Conservation (phyloP, 306 rosid species). For the Glycyrrhiza uralensis region DNA sequence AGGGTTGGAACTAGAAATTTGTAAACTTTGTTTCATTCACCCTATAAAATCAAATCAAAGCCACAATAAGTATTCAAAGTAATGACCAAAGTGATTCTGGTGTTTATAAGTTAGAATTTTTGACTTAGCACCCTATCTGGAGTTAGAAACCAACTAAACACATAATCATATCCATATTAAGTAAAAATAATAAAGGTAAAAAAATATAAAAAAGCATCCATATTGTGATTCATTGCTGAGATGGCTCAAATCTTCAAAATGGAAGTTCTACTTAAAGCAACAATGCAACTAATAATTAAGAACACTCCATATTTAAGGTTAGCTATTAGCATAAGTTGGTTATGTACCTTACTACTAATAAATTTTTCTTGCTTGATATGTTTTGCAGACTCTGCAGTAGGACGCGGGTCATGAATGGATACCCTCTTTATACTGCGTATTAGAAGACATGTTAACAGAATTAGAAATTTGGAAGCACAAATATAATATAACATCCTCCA, state of each 20-base stretch:
- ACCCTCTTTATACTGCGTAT: conserved; percentile 65
- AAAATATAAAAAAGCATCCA: not conserved
- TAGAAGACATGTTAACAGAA: conserved; percentile 11
- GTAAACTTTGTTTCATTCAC: not conserved
- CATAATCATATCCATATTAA: not conserved
- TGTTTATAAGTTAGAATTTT: too few species aligned
- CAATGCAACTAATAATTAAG: conserved; percentile 7
- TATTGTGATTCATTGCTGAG: not conserved
- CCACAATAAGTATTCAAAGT: not conserved
- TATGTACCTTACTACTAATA: conserved; percentile 63
- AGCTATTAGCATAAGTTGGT: not conserved
- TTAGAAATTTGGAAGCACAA: conserved; percentile 11
- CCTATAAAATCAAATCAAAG: not conserved
- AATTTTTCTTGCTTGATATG: conserved; percentile 52
- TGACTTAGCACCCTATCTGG: not conserved
- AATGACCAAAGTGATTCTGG: conserved; percentile 1
- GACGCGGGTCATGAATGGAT: conserved; percentile 55
- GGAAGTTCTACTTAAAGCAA: conserved; percentile 7
- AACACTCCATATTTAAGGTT: not conserved
- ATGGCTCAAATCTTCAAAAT: not conserved
- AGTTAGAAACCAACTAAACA: conserved; percentile 8
- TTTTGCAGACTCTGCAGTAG: conserved; percentile 47
- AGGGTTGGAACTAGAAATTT: not conserved
- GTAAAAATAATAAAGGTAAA: not conserved
- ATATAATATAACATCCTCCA: conserved; percentile 4